A percentile compares a stretch with the other conserved stretches of the same genome.
phyloP scores from a whole-genome alignment of 139 green algal genomes.

The Chlorella sp. region DNA sequence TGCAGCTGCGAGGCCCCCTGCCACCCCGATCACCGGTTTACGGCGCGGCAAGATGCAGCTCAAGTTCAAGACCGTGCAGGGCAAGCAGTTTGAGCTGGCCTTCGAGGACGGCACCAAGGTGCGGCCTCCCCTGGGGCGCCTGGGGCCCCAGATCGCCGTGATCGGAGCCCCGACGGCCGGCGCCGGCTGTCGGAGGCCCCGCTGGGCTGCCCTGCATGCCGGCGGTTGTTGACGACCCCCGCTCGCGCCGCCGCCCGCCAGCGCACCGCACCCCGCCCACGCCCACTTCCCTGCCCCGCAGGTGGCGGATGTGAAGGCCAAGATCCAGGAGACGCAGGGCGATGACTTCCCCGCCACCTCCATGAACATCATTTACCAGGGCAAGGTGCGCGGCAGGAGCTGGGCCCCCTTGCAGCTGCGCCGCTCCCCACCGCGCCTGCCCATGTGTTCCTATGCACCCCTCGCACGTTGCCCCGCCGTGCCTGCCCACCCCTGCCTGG shows the following conservation, averaged over 20 bases:
- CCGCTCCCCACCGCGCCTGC: too few relatives aligned
- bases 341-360: slow-evolving; percentile 58
- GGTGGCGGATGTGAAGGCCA: slow-evolving; percentile 75
- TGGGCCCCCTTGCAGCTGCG: too few relatives aligned
- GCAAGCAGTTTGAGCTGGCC: slow-evolving; percentile 81
- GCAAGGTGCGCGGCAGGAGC: slow-evolving; percentile 68
- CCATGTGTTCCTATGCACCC: too few relatives aligned
- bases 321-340: slow-evolving; percentile 67
- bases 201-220: neutral
- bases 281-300: slow-evolving; percentile 28
- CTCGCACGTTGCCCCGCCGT: neutral
- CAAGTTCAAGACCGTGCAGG: slow-evolving; percentile 89
- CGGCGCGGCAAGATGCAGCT: slow-evolving; percentile 77
- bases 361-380: slow-evolving; percentile 83
- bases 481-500: neutral
- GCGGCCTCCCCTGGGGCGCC: neutral
- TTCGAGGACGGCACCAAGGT: slow-evolving; percentile 77
- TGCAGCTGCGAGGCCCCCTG: too few relatives aligned
- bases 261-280: neutral
- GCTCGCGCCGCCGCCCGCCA: neutral
- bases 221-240: neutral
- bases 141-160: neutral
- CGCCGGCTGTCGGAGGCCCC: too few relatives aligned
- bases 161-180: too few relatives aligned
- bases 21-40: too few relatives aligned